These are phyloP conservation scores for Aureobasidium sp. DNA, from an alignment of 2,329 filamentous ascomycete genomes.

Conservation along the genomic window DNA sequence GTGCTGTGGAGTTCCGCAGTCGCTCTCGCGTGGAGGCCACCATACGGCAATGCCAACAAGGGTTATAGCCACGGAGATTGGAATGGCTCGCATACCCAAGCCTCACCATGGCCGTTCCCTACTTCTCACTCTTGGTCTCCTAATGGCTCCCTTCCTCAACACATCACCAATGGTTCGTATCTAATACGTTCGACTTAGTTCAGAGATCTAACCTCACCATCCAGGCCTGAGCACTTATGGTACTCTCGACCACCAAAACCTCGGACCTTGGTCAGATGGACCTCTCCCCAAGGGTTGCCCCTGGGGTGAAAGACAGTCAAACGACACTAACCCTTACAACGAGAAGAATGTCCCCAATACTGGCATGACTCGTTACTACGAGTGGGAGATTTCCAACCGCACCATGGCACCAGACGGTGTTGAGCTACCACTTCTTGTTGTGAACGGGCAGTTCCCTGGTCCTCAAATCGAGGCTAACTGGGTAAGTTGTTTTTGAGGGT, in stretches of 20 bases:
- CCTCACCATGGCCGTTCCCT: neutral
- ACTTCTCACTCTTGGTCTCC: constrained; percentile 8
- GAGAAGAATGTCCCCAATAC: constrained; percentile 18
- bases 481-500: neutral
- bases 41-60: neutral
- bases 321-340: constrained; percentile 18
- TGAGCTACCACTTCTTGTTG: constrained; percentile 22
- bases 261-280: constrained; percentile 13
- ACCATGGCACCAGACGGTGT: constrained; percentile 21
- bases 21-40: neutral
- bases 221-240: constrained; percentile 14
- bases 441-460: constrained; percentile 30
- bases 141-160: neutral
- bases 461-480: constrained; percentile 32
- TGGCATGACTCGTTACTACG: constrained; percentile 19
- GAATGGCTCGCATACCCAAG: neutral
- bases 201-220: neutral
- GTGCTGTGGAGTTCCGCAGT: constrained; percentile 7
- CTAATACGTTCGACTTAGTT: neutral
- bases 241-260: neutral
- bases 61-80: neutral
- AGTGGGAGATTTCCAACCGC: constrained; percentile 16
- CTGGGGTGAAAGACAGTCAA: constrained; percentile 15
- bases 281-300: constrained; percentile 18
- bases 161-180: constrained; percentile 12